Base-by-base conservation (phyloP, 768 basidiomycete genomes). In the Panaeolus papilionaceus region DNA sequence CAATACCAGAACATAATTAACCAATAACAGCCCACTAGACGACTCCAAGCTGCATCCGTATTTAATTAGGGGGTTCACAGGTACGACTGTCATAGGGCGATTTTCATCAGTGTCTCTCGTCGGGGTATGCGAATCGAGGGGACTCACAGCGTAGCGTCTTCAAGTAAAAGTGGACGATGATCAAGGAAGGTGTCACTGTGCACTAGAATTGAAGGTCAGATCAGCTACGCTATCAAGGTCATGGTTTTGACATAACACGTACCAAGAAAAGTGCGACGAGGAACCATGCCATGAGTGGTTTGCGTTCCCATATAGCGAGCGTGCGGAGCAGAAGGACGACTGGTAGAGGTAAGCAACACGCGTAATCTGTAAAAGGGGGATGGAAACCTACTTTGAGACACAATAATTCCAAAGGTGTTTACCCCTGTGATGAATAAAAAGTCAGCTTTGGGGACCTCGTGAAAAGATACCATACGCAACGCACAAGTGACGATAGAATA, bases 271-370 rank as follows among this genome's bases (percentile, higher is more conserved):
- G 23, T 0, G 23, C 8, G 9, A 44, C 38, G 4, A 73, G 67
- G 11, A 63, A 20, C 3, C 33, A 33, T 0, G 61, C 26, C 16
- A 71, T 44, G 16, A 14, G 61, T 9, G 20, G 51, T 20, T 63
- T 58, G 37, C 64, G 49, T 40, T 69, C 64, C 66, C 67, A 70
- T 38, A 73, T 64, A 20, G 67, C 66, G 54, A 63, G 61, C 11
- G 72, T 73, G 20, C 72, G 73, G 14, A 74, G 45, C 18, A 71
- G 54, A 8, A 72, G 67, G 16, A 74, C 69, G 1, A 68, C 73
- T 74, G 33, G 26, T 8, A 37, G 14, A 58, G 1, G 14, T 33
- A 3, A 28, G 54, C 5, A 16, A 33, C 11, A 18, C 10, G 6
- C 1, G 16, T 16, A 14, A 37, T 3, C 6, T 33, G 54, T 1